Evolutionary conservation across 2,329 filamentous ascomycete species (phyloP).

Genomic region (Colletotrichum godetiae): DNA sequence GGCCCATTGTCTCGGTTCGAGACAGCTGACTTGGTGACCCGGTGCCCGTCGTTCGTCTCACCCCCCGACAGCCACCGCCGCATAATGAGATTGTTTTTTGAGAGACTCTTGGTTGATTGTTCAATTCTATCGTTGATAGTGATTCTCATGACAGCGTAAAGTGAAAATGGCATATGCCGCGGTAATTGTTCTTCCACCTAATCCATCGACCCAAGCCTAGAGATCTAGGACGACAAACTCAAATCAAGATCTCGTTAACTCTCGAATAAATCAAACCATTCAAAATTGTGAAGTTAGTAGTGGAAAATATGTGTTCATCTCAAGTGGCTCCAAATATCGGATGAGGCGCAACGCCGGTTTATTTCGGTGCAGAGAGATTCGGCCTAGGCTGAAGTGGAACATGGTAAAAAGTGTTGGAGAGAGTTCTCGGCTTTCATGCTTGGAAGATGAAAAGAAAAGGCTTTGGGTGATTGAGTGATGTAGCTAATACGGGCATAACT

Average conservation of each 20-base stretch:
- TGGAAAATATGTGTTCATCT: neutral
- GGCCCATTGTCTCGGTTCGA: constrained; percentile 13
- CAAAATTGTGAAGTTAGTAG: no score
- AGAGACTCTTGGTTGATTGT: neutral
- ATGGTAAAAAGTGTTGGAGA: neutral
- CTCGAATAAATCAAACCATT: no score
- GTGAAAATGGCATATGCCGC: no score
- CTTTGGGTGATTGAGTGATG: neutral
- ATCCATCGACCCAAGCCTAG: no score
- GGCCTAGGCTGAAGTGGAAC: neutral
- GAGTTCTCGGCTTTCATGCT: neutral
- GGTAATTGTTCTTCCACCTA: no score
- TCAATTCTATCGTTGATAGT: neutral
- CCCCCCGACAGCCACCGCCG: neutral
- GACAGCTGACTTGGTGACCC: constrained; percentile 15
- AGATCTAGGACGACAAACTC: no score
- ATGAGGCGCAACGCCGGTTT: no score
- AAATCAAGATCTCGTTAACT: no score
- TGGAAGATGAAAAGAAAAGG: neutral
- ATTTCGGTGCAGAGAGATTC: neutral
- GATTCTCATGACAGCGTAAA: no score
- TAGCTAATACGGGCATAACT: neutral
- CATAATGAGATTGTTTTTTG: neutral
- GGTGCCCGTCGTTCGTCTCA: constrained; percentile 14
- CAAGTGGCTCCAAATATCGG: neutral